These are phyloP conservation scores for Myxozyma geophila DNA, from an alignment of 805 yeast genomes.

Conservation along the genomic window DNA sequence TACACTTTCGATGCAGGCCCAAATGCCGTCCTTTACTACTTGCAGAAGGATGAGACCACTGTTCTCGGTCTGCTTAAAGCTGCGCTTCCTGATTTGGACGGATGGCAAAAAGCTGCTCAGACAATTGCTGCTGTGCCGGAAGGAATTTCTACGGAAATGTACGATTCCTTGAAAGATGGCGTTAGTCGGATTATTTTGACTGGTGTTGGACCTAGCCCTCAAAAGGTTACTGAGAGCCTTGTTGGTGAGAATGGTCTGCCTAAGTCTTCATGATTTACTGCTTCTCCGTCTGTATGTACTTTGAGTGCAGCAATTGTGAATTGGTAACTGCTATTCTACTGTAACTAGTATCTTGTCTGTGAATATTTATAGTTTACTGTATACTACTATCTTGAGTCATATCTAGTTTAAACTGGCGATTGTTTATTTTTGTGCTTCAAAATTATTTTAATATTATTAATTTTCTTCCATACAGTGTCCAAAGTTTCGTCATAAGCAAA, in stretches of 20 bases:
- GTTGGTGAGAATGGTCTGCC: conserved; percentile 67
- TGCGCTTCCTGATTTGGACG: conserved; percentile 62
- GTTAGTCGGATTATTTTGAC: conserved; percentile 86
- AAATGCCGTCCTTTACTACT: conserved; percentile 93
- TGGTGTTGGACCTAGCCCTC: conserved; percentile 86
- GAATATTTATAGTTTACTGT: not conserved
- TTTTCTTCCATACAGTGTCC: not conserved
- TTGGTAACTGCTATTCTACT: not conserved
- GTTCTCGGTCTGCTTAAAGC: conserved; percentile 72
- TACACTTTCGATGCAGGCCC: conserved; percentile 99
- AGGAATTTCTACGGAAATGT: conserved; percentile 50
- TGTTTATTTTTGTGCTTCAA: no score
- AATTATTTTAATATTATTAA: no score
- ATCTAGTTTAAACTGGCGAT: no score
- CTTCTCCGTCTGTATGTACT: not conserved
- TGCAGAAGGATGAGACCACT: conserved; percentile 69
- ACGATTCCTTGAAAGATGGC: conserved; percentile 63
- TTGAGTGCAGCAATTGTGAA: not conserved
- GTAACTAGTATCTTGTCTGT: not conserved
- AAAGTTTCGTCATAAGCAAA: not conserved
- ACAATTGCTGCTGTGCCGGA: conserved; percentile 41
- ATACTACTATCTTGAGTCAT: not conserved
- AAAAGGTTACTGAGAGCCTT: conserved; percentile 58
- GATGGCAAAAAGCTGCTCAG: conserved; percentile 61
- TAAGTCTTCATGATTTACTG: conserved; percentile 40